phyloP scores from a whole-genome alignment of 208 protist species.

The Leishmania arabica region DNA sequence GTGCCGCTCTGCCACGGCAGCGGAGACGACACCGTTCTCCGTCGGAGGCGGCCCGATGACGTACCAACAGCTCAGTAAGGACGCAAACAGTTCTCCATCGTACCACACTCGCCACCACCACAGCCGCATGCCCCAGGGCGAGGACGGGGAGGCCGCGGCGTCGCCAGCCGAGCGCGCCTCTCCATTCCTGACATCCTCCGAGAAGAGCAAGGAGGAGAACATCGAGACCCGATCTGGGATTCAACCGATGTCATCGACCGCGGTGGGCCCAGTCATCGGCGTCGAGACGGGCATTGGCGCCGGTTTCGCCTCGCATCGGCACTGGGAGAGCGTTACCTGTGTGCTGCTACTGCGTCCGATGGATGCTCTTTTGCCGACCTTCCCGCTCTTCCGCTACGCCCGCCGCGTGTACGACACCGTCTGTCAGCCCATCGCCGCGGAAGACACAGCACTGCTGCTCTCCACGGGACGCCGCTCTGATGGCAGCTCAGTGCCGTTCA shows the following conservation, averaged over 20 bases:
- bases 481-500: constrained; percentile 20
- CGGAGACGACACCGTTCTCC: constrained; percentile 7
- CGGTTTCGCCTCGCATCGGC: constrained; percentile 11
- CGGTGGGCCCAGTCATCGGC: not conserved
- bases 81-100: not conserved
- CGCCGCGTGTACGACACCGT: constrained; percentile 29
- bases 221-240: constrained; percentile 10
- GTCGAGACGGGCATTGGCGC: not conserved
- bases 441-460: constrained; percentile 27
- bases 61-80: not conserved
- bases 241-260: constrained; percentile 6
- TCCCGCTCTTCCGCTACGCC: constrained; percentile 65
- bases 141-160: not conserved
- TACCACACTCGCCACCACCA: not conserved
- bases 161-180: constrained; percentile 3
- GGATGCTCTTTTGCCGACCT: constrained; percentile 28
- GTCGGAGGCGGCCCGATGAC: not conserved
- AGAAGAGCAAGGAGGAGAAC: constrained; percentile 15
- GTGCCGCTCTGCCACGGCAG: constrained; percentile 4
- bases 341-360: constrained; percentile 50
- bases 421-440: constrained; percentile 11
- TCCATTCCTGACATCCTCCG: not conserved
- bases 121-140: not conserved
- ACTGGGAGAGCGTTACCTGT: constrained; percentile 61
- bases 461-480: constrained; percentile 19